Conservation (phyloP, 371 early-diverging fungal species). For the Lichtheimia ornata region DNA sequence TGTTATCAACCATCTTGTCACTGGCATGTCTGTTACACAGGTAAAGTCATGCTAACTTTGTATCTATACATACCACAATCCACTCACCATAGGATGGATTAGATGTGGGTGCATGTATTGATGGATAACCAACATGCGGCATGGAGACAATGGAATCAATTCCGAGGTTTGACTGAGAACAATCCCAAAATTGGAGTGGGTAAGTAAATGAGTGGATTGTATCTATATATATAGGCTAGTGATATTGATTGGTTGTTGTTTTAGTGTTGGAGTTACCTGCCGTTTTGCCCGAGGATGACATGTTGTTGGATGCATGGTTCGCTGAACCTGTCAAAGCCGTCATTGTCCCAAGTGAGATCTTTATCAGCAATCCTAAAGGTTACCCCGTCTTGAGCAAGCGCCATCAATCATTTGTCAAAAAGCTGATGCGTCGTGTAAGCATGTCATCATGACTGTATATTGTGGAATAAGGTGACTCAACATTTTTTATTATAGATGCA, state of each 20-base stretch:
- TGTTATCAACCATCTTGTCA: constrained; percentile 47
- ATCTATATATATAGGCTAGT: not conserved
- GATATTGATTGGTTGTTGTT: not conserved
- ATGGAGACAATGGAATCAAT: constrained; percentile 70
- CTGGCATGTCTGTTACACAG: constrained; percentile 48
- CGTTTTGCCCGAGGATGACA: constrained; percentile 53
- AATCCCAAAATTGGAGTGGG: constrained; percentile 56
- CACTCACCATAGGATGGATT: constrained; percentile 10
- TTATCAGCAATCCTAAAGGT: constrained; percentile 77
- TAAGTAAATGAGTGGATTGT: constrained; percentile 12
- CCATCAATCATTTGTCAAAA: constrained; percentile 72
- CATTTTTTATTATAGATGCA: constrained; percentile 27
- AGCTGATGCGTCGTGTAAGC: constrained; percentile 56
- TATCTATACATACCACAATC: not conserved
- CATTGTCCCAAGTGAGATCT: constrained; percentile 71
- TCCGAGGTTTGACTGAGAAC: constrained; percentile 62
- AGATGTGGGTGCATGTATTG: constrained; percentile 41
- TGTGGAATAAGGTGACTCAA: not conserved
- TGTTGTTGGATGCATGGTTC: constrained; percentile 71
- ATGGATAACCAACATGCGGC: constrained; percentile 33
- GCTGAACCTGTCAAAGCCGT: constrained; percentile 85
- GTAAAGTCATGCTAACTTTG: constrained; percentile 21
- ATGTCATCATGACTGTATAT: not conserved
- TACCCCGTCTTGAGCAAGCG: constrained; percentile 84
- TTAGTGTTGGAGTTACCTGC: constrained; percentile 66